Evolutionary conservation across 441 rosid genomes (phyloP), one percentile per base, ranked within the genome.

Genomic region (Adansonia gregorii): DNA sequence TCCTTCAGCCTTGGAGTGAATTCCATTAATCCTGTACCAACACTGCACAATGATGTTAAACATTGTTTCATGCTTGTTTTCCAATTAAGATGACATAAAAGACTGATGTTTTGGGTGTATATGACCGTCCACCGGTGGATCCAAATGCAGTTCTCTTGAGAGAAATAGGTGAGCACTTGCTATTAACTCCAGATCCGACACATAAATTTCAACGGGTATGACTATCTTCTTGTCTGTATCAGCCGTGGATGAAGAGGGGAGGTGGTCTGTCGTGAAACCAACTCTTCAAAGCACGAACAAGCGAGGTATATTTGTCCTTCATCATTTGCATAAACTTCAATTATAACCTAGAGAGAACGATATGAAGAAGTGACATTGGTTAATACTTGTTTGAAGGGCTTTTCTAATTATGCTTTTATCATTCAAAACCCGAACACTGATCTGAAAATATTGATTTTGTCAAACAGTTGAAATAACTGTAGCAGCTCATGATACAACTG

Each of bases 31-130:
- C 7, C 22, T 7, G 9, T 46, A 45, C 45, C 12, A 3, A 43
- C 54, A 15, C 48, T 67, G 71, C 48, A 17, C 17, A 2, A 11
- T 41, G 0, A 66, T 54, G 20, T 67, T 24, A 55, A 74, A 19
- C 41, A 27, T 11, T 76, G 43, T 17, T 39, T 19, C 14, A 1
- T 66, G 22, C 58, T 66, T 86, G 91, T 86, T 86, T 63, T 88
- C 91, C 87, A 8, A 73, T 81, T 83, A 90, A 84, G 67, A 19
- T 73, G 75, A 77, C 43, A 67, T 78, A 78, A 82, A 78, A 83
- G 98, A 96, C 98, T 78, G 97, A 96, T 81, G 98, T 96, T 55
- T 77, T 82, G 48, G 99, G 99, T 19, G 95, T 95, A n/a, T 95
- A 90, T 73, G 94, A 94, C 78, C 89, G 92, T 76, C 99, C 99